Conservation (phyloP, 2,329 filamentous ascomycete genomes). For the Stagonosporopsis vannaccii region DNA sequence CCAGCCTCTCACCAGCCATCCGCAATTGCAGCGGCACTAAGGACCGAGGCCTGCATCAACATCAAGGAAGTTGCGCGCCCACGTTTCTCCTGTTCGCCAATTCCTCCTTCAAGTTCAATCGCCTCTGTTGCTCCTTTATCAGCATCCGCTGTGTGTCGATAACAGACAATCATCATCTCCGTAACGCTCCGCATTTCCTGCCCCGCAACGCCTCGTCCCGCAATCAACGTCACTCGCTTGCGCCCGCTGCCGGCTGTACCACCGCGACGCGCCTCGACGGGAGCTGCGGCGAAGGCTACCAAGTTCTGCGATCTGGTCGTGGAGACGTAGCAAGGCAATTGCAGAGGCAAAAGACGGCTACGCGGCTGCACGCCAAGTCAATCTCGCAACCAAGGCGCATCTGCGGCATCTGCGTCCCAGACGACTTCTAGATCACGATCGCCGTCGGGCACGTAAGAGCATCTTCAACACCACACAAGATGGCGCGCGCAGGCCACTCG, state of each 20-base stretch:
- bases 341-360: constrained; percentile 3
- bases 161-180: constrained; percentile 6
- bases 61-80: constrained; percentile 4
- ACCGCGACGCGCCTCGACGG: constrained; percentile 2
- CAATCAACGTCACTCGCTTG: constrained; percentile 17
- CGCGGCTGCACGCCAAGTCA: constrained; percentile 14
- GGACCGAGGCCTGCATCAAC: constrained; percentile 6
- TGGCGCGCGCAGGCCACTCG: constrained; percentile 46
- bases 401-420: constrained; percentile 1
- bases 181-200: constrained; percentile 11
- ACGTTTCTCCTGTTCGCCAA: background rate
- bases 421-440: background rate
- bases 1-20: constrained; percentile 21
- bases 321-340: background rate
- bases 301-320: background rate
- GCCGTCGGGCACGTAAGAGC: background rate
- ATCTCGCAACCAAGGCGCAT: constrained; percentile 9
- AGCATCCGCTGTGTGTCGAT: background rate
- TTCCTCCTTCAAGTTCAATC: background rate
- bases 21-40: constrained; percentile 17
- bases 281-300: background rate
- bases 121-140: constrained; percentile 1
- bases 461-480: constrained; percentile 19
- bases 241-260: constrained; percentile 6
- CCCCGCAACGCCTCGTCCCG: constrained; percentile 18